Percentiles rank a stretch among this genome's conserved stretches.
phyloP scores from a whole-genome alignment of 2,329 filamentous ascomycete genomes.

The Penicillium sclerotiorum region DNA sequence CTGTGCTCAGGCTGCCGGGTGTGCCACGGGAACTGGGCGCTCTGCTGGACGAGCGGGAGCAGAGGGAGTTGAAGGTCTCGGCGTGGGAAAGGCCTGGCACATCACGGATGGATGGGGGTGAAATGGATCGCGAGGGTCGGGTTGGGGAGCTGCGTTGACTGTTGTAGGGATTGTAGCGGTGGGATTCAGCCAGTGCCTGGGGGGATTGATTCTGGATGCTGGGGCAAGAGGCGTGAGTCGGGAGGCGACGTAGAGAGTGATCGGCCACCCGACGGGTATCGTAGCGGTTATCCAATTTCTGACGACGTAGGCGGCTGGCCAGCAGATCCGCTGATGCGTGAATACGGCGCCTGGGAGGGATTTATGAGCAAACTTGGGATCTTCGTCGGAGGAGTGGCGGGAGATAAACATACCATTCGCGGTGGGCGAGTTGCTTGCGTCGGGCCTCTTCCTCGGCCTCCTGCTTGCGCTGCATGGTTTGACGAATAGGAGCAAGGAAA shows the following conservation, averaged over 20 bases:
- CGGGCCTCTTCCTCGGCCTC: slow-evolving; percentile 43
- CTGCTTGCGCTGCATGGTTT: slow-evolving; percentile 57
- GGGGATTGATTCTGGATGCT: slow-evolving; percentile 38
- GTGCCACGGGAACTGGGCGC: slow-evolving; percentile 48
- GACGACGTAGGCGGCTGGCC: slow-evolving; percentile 39
- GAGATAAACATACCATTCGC: slow-evolving; percentile 34
- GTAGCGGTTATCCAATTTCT: slow-evolving; percentile 36
- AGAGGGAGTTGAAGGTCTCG: slow-evolving; percentile 43
- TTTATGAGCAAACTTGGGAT: too few relatives aligned
- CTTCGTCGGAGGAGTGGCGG: too few relatives aligned
- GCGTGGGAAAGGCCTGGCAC: slow-evolving; percentile 46
- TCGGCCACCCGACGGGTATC: slow-evolving; percentile 26
- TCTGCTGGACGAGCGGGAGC: slow-evolving; percentile 48
- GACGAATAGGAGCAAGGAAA: slow-evolving; percentile 84
- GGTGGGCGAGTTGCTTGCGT: slow-evolving; percentile 30
- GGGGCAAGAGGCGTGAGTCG: slow-evolving; percentile 32
- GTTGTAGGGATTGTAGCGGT: slow-evolving; percentile 42
- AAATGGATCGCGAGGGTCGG: slow-evolving; percentile 42
- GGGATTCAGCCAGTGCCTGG: slow-evolving; percentile 31
- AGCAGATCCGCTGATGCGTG: slow-evolving; percentile 40
- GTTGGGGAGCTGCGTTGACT: slow-evolving; percentile 38
- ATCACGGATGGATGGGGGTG: slow-evolving; percentile 48
- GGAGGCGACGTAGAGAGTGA: slow-evolving; percentile 29
- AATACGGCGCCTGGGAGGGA: slow-evolving; percentile 29
- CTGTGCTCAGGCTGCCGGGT: slow-evolving; percentile 45